Percentiles rank a stretch among this genome's conserved stretches.
These are phyloP conservation scores for Chalciporus piperatus DNA, from an alignment of 768 basidiomycete species.

Conservation along the genomic window DNA sequence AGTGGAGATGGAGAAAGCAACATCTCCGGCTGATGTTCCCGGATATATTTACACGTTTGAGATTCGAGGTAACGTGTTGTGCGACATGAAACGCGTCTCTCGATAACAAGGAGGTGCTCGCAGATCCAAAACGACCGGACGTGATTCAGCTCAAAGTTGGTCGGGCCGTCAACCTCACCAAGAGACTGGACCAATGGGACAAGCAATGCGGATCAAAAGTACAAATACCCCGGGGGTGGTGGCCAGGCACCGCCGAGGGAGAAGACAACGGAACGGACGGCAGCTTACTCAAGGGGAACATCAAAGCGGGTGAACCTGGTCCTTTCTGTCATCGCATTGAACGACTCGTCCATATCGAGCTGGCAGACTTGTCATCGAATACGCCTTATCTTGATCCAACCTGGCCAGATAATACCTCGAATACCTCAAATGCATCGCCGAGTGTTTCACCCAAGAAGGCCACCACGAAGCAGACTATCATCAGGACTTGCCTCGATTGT, in stretches of 20 bases:
- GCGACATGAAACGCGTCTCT: not conserved
- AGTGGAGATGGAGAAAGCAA: slow-evolving; percentile 52
- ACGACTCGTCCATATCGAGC: slow-evolving; percentile 75
- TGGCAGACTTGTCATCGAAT: slow-evolving; percentile 63
- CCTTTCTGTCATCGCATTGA: slow-evolving; percentile 74
- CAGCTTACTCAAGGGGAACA: slow-evolving; percentile 63
- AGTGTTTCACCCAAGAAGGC: slow-evolving; percentile 18
- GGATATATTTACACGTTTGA: slow-evolving; percentile 86
- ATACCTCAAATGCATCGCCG: slow-evolving; percentile 20
- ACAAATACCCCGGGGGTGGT: slow-evolving; percentile 71
- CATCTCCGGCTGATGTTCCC: slow-evolving; percentile 53
- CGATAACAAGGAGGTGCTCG: slow-evolving; percentile 8
- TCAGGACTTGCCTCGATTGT: slow-evolving; percentile 44
- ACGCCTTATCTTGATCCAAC: slow-evolving; percentile 55
- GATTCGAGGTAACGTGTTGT: slow-evolving; percentile 55
- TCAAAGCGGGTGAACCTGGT: slow-evolving; percentile 59
- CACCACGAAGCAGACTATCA: slow-evolving; percentile 12
- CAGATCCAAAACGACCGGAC: slow-evolving; percentile 34
- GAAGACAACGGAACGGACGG: slow-evolving; percentile 33
- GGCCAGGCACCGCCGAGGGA: slow-evolving; percentile 53
- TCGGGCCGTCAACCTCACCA: slow-evolving; percentile 67
- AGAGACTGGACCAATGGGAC: slow-evolving; percentile 75
- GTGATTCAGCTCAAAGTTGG: slow-evolving; percentile 75
- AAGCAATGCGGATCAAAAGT: slow-evolving; percentile 80
- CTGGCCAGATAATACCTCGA: slow-evolving; percentile 41